phyloP scores from a whole-genome alignment of 768 basidiomycete species.

The Megacollybia marginata region DNA sequence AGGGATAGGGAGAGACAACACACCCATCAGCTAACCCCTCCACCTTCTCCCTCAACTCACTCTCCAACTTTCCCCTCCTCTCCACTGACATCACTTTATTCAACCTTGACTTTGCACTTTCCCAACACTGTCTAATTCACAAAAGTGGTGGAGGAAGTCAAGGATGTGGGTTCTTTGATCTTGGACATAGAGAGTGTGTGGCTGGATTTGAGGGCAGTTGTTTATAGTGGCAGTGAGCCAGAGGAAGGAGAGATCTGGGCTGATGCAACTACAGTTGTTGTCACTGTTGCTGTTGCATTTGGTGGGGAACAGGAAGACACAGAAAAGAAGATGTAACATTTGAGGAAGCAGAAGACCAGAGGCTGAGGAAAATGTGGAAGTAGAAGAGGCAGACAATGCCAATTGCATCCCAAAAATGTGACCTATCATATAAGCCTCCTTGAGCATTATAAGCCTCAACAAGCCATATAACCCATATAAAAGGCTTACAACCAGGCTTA shows the following conservation, averaged over 20 bases:
- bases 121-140: constrained; percentile 68
- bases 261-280: constrained; percentile 4
- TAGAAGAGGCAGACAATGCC: neutral
- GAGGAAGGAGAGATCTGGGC: constrained; percentile 10
- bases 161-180: constrained; percentile 77
- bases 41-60: constrained; percentile 60
- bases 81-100: constrained; percentile 59
- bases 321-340: constrained; percentile 1
- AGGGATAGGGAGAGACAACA: constrained; percentile 18
- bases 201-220: constrained; percentile 87
- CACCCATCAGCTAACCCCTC: constrained; percentile 79
- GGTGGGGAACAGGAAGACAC: constrained; percentile 3
- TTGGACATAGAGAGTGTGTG: constrained; percentile 84
- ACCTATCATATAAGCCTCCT: too few relatives aligned
- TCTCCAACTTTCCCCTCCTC: constrained; percentile 54
- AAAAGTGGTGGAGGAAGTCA: constrained; percentile 67
- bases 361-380: constrained; percentile 1
- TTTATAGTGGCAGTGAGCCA: constrained; percentile 76
- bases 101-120: constrained; percentile 61
- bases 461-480: too few relatives aligned
- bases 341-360: neutral
- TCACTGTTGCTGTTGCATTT: neutral
- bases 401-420: too few relatives aligned
- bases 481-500: too few relatives aligned
- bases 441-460: too few relatives aligned